A percentile compares a stretch with the other conserved stretches of the same genome.
phyloP scores from a whole-genome alignment of 768 basidiomycete species.

The Phylloporus sp. region DNA sequence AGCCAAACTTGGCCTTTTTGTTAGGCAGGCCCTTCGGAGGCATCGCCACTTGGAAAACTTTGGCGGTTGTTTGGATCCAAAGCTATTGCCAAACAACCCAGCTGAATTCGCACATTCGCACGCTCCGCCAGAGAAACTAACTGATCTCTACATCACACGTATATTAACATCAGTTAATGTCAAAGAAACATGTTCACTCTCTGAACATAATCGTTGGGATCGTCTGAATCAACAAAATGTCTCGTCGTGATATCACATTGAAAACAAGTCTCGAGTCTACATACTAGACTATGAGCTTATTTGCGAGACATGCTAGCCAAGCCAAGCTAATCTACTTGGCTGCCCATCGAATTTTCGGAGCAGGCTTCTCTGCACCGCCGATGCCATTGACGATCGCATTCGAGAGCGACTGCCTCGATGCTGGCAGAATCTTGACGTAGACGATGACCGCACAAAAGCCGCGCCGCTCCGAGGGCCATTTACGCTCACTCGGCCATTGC shows the following conservation, averaged over 20 bases:
- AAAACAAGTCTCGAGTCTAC: no score
- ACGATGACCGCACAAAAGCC: background rate
- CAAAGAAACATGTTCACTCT: no score
- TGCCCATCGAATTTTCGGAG: background rate
- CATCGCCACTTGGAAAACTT: constrained; percentile 11
- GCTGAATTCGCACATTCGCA: no score
- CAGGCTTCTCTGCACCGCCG: background rate
- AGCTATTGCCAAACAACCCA: constrained; percentile 22
- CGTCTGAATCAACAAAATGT: no score
- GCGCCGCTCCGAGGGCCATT: background rate
- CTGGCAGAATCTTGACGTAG: background rate
- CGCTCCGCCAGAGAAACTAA: no score
- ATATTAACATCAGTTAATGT: no score
- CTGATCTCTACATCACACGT: no score
- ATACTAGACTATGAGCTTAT: no score
- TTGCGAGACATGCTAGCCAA: no score
- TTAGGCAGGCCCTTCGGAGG: constrained; percentile 6
- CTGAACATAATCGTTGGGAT: no score
- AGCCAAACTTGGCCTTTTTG: constrained; percentile 25
- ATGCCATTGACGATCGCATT: background rate
- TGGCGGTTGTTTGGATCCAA: constrained; percentile 25
- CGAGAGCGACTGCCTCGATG: background rate
- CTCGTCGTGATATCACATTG: no score
- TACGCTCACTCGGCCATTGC: background rate
- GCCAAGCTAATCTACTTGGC: no score